A percentile compares a stretch with the other conserved stretches of the same genome.
Evolutionary conservation across 2,329 filamentous ascomycete genomes (phyloP).

Genomic region (Ophiocordyceps camponoti-leonardi): DNA sequence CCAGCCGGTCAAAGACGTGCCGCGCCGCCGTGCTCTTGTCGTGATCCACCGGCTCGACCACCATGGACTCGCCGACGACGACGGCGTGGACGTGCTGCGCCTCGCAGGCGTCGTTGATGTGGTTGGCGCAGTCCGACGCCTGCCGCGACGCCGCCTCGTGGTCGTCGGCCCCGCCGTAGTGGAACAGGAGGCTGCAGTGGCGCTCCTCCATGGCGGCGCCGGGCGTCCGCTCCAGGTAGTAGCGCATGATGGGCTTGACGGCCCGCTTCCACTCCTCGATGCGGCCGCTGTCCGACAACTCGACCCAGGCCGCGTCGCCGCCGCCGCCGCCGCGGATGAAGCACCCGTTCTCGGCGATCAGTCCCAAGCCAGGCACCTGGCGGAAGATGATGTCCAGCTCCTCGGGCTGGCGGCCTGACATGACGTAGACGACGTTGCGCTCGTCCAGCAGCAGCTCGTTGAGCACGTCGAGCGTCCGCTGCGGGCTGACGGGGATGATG

Average conservation of each 20-base stretch:
- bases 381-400: conserved; percentile 79
- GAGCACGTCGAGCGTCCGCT: conserved; percentile 67
- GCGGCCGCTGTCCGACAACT: conserved; percentile 18
- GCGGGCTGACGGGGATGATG: conserved; percentile 69
- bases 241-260: conserved; percentile 66
- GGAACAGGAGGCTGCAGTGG: conserved; percentile 83
- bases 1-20: conserved; percentile 48
- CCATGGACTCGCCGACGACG: conserved; percentile 59
- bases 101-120: conserved; percentile 88
- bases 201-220: conserved; percentile 78
- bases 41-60: conserved; percentile 73
- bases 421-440: conserved; percentile 78
- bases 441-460: conserved; percentile 68
- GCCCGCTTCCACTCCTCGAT: conserved; percentile 69
- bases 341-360: conserved; percentile 91
- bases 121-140: conserved; percentile 77
- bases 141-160: conserved; percentile 57
- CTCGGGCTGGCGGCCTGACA: conserved; percentile 76
- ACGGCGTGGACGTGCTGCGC: conserved; percentile 71
- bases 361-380: conserved; percentile 63
- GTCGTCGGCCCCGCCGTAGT: conserved; percentile 72
- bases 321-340: conserved; percentile 66
- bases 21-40: conserved; percentile 75
- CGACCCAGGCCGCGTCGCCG: conserved; percentile 41
- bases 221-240: conserved; percentile 80